phyloP scores from a whole-genome alignment of 1,284 basidiomycete species.

The Apiotrichum akiyoshidainum region DNA sequence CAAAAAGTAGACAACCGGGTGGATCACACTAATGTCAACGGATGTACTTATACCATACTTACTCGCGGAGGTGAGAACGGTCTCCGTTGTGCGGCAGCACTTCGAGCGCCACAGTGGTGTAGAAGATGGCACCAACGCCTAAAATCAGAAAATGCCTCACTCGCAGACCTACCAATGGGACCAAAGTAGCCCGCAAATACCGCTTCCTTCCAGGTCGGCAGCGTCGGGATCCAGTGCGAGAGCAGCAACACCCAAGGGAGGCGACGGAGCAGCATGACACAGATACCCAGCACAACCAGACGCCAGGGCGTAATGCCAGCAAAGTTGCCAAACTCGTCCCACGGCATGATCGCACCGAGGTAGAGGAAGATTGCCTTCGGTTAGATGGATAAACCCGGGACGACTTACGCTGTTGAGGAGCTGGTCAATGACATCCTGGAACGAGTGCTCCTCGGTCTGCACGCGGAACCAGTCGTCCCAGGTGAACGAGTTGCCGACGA shows the following conservation, averaged over 20 bases:
- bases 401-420: conserved; percentile 50
- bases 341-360: conserved; percentile 91
- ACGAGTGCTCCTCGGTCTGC: conserved; percentile 55
- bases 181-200: conserved; percentile 51
- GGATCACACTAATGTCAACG: conserved; percentile 36
- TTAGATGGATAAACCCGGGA: background rate
- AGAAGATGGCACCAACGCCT: conserved; percentile 53
- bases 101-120: conserved; percentile 54
- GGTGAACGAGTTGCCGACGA: conserved; percentile 46
- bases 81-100: conserved; percentile 51
- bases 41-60: background rate
- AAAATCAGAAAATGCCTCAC: background rate
- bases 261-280: conserved; percentile 71
- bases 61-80: conserved; percentile 43
- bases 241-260: conserved; percentile 72
- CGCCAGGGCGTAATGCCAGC: conserved; percentile 70
- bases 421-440: conserved; percentile 58
- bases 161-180: conserved; percentile 32
- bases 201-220: conserved; percentile 43
- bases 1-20: conserved; percentile 56
- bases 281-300: conserved; percentile 72
- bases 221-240: conserved; percentile 41
- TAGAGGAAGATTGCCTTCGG: conserved; percentile 64
- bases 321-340: conserved; percentile 46
- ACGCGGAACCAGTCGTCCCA: conserved; percentile 54